Conservation (phyloP, 306 rosid species). For the Acmispon strigosus region DNA sequence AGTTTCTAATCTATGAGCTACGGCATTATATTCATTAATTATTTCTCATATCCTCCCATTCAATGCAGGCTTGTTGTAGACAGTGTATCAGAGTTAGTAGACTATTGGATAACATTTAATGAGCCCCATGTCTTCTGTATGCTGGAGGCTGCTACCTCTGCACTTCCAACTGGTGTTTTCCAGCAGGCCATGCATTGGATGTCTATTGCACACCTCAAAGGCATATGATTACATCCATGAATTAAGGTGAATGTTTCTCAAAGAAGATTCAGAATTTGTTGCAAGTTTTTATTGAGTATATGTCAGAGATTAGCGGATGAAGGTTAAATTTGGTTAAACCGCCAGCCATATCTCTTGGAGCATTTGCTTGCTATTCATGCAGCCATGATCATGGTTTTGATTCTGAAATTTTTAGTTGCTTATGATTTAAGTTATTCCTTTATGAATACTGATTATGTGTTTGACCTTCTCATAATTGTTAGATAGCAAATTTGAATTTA, state of each 20-base stretch:
- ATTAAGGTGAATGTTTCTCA: slow-evolving; percentile 47
- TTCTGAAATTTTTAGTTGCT: slow-evolving; percentile 7
- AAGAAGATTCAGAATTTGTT: slow-evolving; percentile 20
- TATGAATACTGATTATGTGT: not conserved
- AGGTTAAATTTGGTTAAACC: slow-evolving; percentile 16
- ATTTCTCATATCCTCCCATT: slow-evolving; percentile 10
- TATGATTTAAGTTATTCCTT: not conserved
- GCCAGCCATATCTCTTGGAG: slow-evolving; percentile 79
- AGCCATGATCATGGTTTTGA: slow-evolving; percentile 69
- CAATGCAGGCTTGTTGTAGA: slow-evolving; percentile 78
- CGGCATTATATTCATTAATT: not conserved
- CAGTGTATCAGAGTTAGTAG: slow-evolving; percentile 65
- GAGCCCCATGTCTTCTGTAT: slow-evolving; percentile 89
- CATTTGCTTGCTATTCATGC: slow-evolving; percentile 82
- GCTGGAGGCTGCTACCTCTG: slow-evolving; percentile 87
- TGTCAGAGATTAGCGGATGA: not conserved
- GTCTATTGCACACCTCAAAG: slow-evolving; percentile 75
- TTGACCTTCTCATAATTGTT: slow-evolving; percentile 15
- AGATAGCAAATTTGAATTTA: not conserved
- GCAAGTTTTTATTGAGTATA: slow-evolving; percentile 1
- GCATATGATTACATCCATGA: slow-evolving; percentile 84
- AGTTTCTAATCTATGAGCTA: not conserved
- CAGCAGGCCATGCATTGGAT: slow-evolving; percentile 99
- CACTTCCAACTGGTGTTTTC: slow-evolving; percentile 89
- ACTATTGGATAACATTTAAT: slow-evolving; percentile 91